These are phyloP conservation scores for Diplotaxis tenuifolia DNA, from an alignment of 345 rosid genomes.

Conservation along the genomic window DNA sequence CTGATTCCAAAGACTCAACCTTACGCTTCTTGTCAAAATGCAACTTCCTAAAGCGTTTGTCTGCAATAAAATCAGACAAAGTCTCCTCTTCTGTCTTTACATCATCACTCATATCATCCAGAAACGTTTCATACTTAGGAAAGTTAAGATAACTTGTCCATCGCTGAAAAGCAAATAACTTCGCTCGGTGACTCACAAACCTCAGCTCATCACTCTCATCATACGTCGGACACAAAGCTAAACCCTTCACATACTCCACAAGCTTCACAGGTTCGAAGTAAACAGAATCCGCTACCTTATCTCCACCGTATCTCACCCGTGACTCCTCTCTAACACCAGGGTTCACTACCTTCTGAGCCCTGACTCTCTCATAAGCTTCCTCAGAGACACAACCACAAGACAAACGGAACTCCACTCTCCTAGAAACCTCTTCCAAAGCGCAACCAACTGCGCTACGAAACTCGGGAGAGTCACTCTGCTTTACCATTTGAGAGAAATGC, in stretches of 20 bases:
- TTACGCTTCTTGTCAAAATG: conserved; percentile 43
- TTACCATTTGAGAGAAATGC: conserved; percentile 52
- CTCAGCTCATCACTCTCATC: conserved; percentile 43
- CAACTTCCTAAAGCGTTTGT: conserved; percentile 28
- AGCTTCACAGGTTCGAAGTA: conserved; percentile 51
- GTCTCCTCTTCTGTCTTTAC: conserved; percentile 44
- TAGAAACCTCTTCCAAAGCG: conserved; percentile 66
- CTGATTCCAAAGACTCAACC: conserved; percentile 28
- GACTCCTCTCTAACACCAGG: conserved; percentile 48
- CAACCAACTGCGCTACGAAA: conserved; percentile 58
- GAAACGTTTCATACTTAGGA: conserved; percentile 42
- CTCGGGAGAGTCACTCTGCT: conserved; percentile 44
- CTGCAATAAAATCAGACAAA: conserved; percentile 43
- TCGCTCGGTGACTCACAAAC: conserved; percentile 44
- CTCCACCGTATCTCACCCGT: conserved; percentile 42
- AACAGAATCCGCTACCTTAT: conserved; percentile 35
- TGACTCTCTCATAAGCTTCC: conserved; percentile 38
- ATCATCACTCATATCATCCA: background rate
- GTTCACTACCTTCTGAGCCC: conserved; percentile 48
- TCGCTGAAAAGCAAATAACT: conserved; percentile 51
- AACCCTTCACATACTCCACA: conserved; percentile 39
- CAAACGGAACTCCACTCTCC: conserved; percentile 62
- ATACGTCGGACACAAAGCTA: conserved; percentile 42
- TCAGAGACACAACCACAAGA: conserved; percentile 53
- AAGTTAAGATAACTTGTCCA: conserved; percentile 53